phyloP scores from a whole-genome alignment of 257 asterid species.

The Leptodermis oblonga region DNA sequence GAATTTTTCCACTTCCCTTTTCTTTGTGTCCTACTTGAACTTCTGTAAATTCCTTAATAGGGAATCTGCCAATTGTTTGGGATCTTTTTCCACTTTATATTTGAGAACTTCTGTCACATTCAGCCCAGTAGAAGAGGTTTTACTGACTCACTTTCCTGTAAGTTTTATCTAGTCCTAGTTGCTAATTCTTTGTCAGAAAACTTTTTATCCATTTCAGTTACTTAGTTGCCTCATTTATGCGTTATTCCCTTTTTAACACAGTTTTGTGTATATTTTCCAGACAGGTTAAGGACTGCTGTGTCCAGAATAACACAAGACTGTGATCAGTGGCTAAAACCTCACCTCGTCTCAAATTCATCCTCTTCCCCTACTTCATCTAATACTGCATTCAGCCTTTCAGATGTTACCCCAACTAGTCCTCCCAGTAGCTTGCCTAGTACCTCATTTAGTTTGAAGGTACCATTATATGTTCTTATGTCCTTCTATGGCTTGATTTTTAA shows the following conservation, averaged over 20 bases:
- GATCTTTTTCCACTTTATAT: constrained; percentile 81
- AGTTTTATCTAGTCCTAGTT: constrained; percentile 31
- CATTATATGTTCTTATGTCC: constrained; percentile 6
- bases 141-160: constrained; percentile 57
- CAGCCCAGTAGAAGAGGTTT: constrained; percentile 60
- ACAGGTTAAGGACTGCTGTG: constrained; percentile 77
- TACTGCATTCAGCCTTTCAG: constrained; percentile 63
- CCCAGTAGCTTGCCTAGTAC: constrained; percentile 59
- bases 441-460: constrained; percentile 81
- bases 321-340: constrained; percentile 88
- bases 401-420: constrained; percentile 88
- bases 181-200: constrained; percentile 4
- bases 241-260: constrained; percentile 11
- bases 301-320: constrained; percentile 83
- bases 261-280: constrained; percentile 29
- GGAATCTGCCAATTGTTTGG: constrained; percentile 92
- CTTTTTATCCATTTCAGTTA: neutral
- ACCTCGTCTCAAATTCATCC: constrained; percentile 41
- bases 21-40: constrained; percentile 2
- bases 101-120: constrained; percentile 66
- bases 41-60: constrained; percentile 39
- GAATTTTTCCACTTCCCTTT: constrained; percentile 9
- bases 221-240: neutral
- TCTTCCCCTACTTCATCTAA: constrained; percentile 53
- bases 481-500: neutral